Base-by-base conservation (phyloP, 1,139 yeast species). In the Taiozyma sp. region DNA sequence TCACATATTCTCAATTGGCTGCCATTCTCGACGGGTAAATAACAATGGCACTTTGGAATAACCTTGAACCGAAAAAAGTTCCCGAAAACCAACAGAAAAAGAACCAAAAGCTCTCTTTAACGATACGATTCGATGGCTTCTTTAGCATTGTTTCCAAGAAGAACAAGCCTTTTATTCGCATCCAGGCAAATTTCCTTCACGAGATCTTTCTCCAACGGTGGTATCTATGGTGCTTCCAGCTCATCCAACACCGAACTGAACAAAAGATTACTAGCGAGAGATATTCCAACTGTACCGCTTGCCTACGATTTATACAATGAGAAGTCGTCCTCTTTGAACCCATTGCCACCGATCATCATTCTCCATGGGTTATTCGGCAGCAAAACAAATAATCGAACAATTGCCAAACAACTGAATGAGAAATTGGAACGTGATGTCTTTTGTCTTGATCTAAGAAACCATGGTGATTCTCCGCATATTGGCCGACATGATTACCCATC, bases 331-430 rank as follows among this genome's bases (percentile, higher is more conserved):
- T 43, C 59, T 4, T 42, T 52, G 3, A 46, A 52, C 24, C 59
- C 61, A 37, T 55, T 61, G 39, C 63, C 72, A 4, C 96, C 97
- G 1, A 69, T 93, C 16, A 67, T 93, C 37, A 80, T 93, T 37
- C 68, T 91, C 42, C 99, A 93, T 68, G 99, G 99, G 0, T 70
- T 93, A 13, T 89, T 93, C 66, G 99, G 99, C 1, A 83, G 87
- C 50, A 86, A 82, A 61, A 62, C 78, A 24, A 93, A 91, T 67
- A 88, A 88, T 63, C 72, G 96, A 54, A 74, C 90, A 0, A 88
- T 90, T 24, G 89, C 85, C 47, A 79, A 80, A 58, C 68, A 66
- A 47, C 52, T 77, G 37, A 68, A 70, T 42, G 64, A 64, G 43
- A 48, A 53, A 7, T 53, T 76, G 30, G 62, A 67, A 63, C 78